These are phyloP conservation scores for Tetraselmis chui DNA, from an alignment of 139 green algal species.

Conservation along the genomic window DNA sequence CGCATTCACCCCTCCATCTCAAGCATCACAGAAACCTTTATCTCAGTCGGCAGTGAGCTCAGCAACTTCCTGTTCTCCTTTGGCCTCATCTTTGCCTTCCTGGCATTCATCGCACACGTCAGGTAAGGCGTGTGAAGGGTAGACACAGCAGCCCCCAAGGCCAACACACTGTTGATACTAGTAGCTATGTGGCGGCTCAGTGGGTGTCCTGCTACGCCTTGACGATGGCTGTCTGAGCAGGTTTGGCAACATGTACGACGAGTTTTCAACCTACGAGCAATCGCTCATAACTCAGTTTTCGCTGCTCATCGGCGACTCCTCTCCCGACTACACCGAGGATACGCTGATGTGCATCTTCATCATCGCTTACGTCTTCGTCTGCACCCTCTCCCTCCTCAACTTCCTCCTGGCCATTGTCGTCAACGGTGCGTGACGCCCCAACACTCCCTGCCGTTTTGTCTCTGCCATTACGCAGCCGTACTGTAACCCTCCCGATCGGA, in stretches of 20 bases:
- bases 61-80: neutral
- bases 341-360: neutral
- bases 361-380: neutral
- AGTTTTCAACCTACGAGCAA: neutral
- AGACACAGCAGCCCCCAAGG: too few relatives aligned
- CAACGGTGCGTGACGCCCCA: too few relatives aligned
- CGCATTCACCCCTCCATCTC: neutral
- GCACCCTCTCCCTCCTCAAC: neutral
- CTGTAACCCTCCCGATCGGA: too few relatives aligned
- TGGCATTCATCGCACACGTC: neutral
- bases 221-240: too few relatives aligned
- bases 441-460: too few relatives aligned
- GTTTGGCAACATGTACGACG: neutral
- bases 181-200: too few relatives aligned
- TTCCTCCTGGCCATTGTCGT: neutral
- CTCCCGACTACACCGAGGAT: neutral
- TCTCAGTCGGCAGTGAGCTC: neutral
- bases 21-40: neutral
- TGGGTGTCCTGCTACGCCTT: too few relatives aligned
- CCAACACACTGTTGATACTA: too few relatives aligned
- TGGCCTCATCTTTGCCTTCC: neutral
- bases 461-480: too few relatives aligned
- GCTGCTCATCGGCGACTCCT: neutral
- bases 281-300: neutral
- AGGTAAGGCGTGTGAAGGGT: too few relatives aligned